Conservation (phyloP, 805 yeast genomes). For the Pichia insulana region DNA sequence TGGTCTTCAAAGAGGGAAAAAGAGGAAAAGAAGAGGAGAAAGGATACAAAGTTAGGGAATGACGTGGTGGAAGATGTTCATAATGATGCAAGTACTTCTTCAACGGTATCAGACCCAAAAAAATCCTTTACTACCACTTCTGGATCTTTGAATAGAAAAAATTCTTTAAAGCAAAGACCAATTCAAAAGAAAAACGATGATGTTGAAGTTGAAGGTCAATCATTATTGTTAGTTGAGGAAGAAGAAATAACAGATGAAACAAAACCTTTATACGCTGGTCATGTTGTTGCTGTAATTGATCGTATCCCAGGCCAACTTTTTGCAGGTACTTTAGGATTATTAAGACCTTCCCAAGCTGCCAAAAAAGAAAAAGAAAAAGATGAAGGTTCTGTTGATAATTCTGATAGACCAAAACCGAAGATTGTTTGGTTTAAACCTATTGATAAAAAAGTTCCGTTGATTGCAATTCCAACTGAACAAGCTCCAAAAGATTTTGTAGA, state of each 20-base stretch:
- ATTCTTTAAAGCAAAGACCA: slow-evolving; percentile 90
- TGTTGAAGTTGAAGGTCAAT: slow-evolving; percentile 97
- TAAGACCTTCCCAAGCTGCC: slow-evolving; percentile 91
- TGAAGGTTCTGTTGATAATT: slow-evolving; percentile 10
- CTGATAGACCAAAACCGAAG: slow-evolving; percentile 51
- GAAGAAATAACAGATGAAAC: slow-evolving; percentile 90
- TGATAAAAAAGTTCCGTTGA: slow-evolving; percentile 93
- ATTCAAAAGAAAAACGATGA: slow-evolving; percentile 97
- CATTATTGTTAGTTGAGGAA: slow-evolving; percentile 83
- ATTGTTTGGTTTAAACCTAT: slow-evolving; percentile 99
- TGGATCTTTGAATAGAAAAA: slow-evolving; percentile 56
- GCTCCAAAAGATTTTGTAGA: slow-evolving; percentile 95
- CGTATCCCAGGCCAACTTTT: slow-evolving; percentile 95
- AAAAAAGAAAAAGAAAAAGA: slow-evolving; percentile 38
- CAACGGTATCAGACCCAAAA: slow-evolving; percentile 1
- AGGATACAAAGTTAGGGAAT: slow-evolving; percentile 24
- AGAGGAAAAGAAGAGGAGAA: slow-evolving; percentile 90
- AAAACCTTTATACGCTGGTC: slow-evolving; percentile 95
- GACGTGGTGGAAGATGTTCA: slow-evolving; percentile 61
- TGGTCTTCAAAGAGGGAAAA: slow-evolving; percentile 96
- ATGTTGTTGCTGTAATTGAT: slow-evolving; percentile 95
- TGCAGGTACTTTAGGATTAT: slow-evolving; percentile 85
- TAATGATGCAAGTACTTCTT: slow-evolving; percentile 65
- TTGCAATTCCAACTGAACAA: slow-evolving; percentile 97
- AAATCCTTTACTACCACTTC: slow-evolving; percentile 10